Evolutionary conservation across 2,329 filamentous ascomycete genomes (phyloP), one percentile per base, ranked within the genome.

Genomic region (Fusarium piperis): DNA sequence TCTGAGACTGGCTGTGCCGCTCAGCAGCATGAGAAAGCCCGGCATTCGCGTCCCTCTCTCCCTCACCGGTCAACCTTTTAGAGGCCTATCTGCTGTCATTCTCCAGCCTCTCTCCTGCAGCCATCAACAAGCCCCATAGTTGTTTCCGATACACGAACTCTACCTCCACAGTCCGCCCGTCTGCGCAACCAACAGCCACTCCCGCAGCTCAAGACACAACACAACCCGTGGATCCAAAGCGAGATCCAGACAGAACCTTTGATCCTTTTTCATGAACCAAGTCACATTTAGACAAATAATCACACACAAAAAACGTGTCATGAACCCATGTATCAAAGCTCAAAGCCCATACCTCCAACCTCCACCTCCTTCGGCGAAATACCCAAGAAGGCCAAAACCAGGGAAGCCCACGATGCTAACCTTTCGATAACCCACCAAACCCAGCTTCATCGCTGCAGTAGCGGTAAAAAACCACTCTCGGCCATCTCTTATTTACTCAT

Each of bases 361-460:
- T 58, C 63, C 63, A 58, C 36, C 20, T 38, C 7, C 41, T 20
- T 55, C 65, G 52, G 57, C 41, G 44, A 59, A 53, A 55, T 63
- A 32, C 51, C 51, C 41, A 38, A 62, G 41, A 70, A 57, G 62
- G 18, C 59, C 59, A 57, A 35, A 62, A 55, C 26, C 23, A 68
- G 63, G 57, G 53, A 46, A 55, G 28, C 20, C 16, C 18, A 41
- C 16, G n/a, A 26, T 18, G 39, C 35, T 48, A 55, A 61, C 46
- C 64, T 64, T 58, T 68, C 64, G 59, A 62, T 65, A 69, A 62
- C 68, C 68, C 68, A 62, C 64, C 38, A 23, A 63, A 41, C 68
- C 58, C 60, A 51, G 35, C 59, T 68, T 56, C 60, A 48, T 68
- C 38, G 38, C 38, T 58, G 60, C 59, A 46, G 32, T 26, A 30